phyloP scores from a whole-genome alignment of 75 land plant species.

The Sequoia sempervirens region DNA sequence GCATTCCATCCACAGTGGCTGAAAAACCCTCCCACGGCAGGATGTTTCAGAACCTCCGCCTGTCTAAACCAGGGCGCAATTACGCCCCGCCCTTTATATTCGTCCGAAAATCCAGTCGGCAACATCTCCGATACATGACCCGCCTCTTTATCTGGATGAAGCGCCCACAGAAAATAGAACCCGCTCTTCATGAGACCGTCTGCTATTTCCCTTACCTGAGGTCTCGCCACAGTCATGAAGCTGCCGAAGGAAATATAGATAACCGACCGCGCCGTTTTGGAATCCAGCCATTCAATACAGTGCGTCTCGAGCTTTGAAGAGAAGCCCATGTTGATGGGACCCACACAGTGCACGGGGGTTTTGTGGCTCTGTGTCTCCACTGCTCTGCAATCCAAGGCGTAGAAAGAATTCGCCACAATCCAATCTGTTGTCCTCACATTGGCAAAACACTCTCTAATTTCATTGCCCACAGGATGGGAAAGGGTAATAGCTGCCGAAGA shows the following conservation, averaged over 20 bases:
- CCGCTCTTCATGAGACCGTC: constrained; percentile 15
- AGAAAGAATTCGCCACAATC: not conserved
- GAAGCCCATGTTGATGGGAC: not conserved
- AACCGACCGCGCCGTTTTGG: constrained; percentile 6
- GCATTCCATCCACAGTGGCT: constrained; percentile 44
- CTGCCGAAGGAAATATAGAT: constrained; percentile 20
- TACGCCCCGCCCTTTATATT: not conserved
- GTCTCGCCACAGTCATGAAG: constrained; percentile 5
- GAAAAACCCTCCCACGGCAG: constrained; percentile 22
- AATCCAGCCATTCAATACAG: constrained; percentile 19
- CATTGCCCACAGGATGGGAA: constrained; percentile 2
- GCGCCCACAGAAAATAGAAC: constrained; percentile 21
- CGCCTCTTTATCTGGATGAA: not conserved
- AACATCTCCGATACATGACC: not conserved
- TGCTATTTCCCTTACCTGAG: constrained; percentile 18
- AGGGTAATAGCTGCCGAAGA: not conserved
- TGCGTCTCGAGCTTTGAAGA: not conserved
- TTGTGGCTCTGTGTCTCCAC: not conserved
- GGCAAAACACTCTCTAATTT: not conserved
- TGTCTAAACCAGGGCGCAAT: constrained; percentile 21
- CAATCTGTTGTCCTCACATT: not conserved
- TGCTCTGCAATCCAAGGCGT: not conserved
- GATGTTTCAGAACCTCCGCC: constrained; percentile 19
- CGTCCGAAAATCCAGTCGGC: not conserved
- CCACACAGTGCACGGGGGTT: not conserved